Percentiles rank a stretch among this genome's conserved stretches.
Conservation (phyloP, 805 yeast genomes). For the Kuraishia floccosa region DNA sequence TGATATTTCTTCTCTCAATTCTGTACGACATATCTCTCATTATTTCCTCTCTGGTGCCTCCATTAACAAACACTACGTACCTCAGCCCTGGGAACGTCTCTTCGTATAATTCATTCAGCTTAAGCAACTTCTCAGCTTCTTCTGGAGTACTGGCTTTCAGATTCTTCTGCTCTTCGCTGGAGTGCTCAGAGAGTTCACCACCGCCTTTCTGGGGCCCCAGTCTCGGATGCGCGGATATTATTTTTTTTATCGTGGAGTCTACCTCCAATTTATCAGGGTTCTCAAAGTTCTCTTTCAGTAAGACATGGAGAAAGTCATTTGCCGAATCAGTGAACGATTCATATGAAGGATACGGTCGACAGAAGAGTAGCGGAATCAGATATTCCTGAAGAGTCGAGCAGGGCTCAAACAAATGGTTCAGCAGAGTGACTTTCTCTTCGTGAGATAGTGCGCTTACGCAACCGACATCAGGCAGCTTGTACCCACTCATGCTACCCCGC, state of each 20-base stretch:
- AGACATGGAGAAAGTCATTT: no score
- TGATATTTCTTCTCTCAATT: constrained; percentile 42
- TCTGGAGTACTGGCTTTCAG: constrained; percentile 36
- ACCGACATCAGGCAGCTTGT: no score
- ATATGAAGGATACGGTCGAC: constrained; percentile 4
- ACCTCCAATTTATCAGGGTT: no score
- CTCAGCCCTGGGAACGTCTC: constrained; percentile 50
- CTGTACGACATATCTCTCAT: constrained; percentile 52
- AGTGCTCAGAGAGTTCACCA: constrained; percentile 46
- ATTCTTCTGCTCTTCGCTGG: constrained; percentile 60
- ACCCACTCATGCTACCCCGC: no score
- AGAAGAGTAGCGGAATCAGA: constrained; percentile 18
- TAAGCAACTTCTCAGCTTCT: constrained; percentile 36
- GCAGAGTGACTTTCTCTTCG: no score
- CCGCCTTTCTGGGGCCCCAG: constrained; percentile 48
- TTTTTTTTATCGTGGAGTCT: constrained; percentile 18
- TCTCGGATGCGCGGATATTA: constrained; percentile 88
- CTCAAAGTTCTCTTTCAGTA: no score
- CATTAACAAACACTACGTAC: constrained; percentile 85
- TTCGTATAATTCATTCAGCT: constrained; percentile 40
- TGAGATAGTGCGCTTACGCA: no score
- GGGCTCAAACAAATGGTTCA: constrained; percentile 56
- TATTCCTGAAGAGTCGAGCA: constrained; percentile 34
- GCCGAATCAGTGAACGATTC: not conserved
- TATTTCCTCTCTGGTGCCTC: constrained; percentile 54